These are phyloP conservation scores for Aspergillus sp. DNA, from an alignment of 2,329 filamentous ascomycete species.

Conservation along the genomic window DNA sequence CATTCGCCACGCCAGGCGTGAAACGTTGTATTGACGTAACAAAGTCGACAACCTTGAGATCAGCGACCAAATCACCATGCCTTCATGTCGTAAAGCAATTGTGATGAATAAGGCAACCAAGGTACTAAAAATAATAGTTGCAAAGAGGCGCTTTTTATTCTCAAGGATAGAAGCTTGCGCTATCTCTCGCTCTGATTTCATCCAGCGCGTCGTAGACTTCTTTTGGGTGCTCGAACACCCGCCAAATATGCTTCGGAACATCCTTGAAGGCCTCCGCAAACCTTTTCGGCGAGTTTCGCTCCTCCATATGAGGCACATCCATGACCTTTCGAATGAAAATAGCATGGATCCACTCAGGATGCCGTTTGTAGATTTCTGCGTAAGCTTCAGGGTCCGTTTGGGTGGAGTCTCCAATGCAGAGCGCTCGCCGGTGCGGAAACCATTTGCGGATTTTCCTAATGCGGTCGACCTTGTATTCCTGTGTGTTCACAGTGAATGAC, in stretches of 20 bases:
- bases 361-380: constrained; percentile 69
- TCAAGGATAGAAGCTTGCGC: background rate
- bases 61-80: constrained; percentile 13
- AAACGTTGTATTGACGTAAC: constrained; percentile 19
- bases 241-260: constrained; percentile 71
- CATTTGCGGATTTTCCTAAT: constrained; percentile 76
- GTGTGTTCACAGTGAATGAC: constrained; percentile 75
- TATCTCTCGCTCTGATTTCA: constrained; percentile 23
- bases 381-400: constrained; percentile 91
- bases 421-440: constrained; percentile 76
- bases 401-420: constrained; percentile 87
- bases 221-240: constrained; percentile 74
- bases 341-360: constrained; percentile 74
- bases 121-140: background rate
- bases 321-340: constrained; percentile 85
- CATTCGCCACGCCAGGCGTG: background rate
- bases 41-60: constrained; percentile 11
- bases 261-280: constrained; percentile 82
- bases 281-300: constrained; percentile 70
- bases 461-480: constrained; percentile 80
- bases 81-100: background rate
- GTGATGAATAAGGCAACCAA: background rate
- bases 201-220: constrained; percentile 53
- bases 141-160: too few species aligned
- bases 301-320: constrained; percentile 71